Evolutionary conservation across 768 basidiomycete species (phyloP).

Genomic region (Tephrocybe sp.): DNA sequence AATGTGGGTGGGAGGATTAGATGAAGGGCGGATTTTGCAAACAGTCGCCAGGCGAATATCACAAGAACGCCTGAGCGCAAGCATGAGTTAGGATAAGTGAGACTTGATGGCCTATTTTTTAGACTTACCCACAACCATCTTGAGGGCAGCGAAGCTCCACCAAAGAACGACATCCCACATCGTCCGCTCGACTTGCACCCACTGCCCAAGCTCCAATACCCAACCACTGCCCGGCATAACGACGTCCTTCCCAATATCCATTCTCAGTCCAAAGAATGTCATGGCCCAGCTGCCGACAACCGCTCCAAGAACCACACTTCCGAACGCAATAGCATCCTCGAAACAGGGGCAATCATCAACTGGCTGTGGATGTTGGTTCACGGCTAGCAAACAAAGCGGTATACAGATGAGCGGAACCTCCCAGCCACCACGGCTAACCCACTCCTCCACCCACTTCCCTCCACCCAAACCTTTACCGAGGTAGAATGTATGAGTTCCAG

Average conservation of each 20-base stretch:
- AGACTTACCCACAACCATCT: slow-evolving; percentile 42
- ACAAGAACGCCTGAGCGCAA: slow-evolving; percentile 55
- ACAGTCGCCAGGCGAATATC: slow-evolving; percentile 86
- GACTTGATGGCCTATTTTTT: neutral
- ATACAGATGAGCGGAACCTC: slow-evolving; percentile 62
- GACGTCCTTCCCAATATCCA: slow-evolving; percentile 18
- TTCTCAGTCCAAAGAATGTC: slow-evolving; percentile 38
- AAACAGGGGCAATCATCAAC: slow-evolving; percentile 98
- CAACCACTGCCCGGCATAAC: slow-evolving; percentile 61
- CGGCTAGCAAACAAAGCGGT: slow-evolving; percentile 63
- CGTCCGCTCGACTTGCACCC: slow-evolving; percentile 33
- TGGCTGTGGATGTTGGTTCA: slow-evolving; percentile 92
- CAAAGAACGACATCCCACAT: slow-evolving; percentile 40
- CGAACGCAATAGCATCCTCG: slow-evolving; percentile 92
- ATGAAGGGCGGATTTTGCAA: slow-evolving; percentile 78
- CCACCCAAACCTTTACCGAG: slow-evolving; percentile 37
- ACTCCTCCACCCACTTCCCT: slow-evolving; percentile 31
- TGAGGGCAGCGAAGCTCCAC: slow-evolving; percentile 44
- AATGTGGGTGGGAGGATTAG: slow-evolving; percentile 79
- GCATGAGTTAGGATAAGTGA: neutral
- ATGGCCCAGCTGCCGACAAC: slow-evolving; percentile 67
- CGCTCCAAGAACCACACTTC: slow-evolving; percentile 81
- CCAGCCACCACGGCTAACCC: slow-evolving; percentile 37
- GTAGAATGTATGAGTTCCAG: slow-evolving; percentile 24
- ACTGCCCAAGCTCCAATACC: slow-evolving; percentile 27